phyloP scores from a whole-genome alignment of 768 basidiomycete species.

The Filobasidium wieringae region DNA sequence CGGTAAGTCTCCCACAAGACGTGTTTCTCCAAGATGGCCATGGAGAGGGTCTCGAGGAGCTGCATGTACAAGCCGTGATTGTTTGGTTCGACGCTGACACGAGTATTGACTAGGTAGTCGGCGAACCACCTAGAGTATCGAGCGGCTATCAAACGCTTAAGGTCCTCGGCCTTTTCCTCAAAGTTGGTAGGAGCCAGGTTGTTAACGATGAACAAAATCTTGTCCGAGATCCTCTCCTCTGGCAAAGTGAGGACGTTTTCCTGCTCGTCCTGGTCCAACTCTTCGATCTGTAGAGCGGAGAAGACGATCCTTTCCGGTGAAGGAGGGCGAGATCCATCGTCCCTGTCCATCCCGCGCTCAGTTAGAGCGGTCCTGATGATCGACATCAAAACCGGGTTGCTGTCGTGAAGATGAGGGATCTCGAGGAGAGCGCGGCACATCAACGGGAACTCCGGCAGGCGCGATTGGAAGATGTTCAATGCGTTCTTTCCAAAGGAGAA shows the following conservation, averaged over 20 bases:
- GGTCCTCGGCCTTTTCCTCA: constrained; percentile 71
- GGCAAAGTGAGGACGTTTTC: constrained; percentile 53
- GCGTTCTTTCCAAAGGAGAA: constrained; percentile 94
- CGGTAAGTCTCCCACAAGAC: constrained; percentile 87
- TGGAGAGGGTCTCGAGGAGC: constrained; percentile 73
- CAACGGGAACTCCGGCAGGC: constrained; percentile 82
- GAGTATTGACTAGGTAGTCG: constrained; percentile 90
- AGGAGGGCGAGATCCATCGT: constrained; percentile 43
- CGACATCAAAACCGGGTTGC: constrained; percentile 65
- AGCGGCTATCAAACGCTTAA: constrained; percentile 72
- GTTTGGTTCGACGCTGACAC: constrained; percentile 90
- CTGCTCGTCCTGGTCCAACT: constrained; percentile 52
- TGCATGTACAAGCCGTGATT: constrained; percentile 91
- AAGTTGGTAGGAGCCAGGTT: constrained; percentile 92
- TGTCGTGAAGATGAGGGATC: constrained; percentile 75
- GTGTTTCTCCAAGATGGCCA: constrained; percentile 54
- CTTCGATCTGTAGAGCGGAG: constrained; percentile 29
- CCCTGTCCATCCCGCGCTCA: constrained; percentile 32
- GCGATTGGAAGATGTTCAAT: constrained; percentile 69
- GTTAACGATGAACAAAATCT: constrained; percentile 94
- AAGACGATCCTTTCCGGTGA: constrained; percentile 35
- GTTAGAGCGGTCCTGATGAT: constrained; percentile 60
- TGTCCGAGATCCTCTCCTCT: constrained; percentile 77
- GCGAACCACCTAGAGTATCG: constrained; percentile 89
- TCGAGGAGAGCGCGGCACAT: constrained; percentile 77